phyloP scores from a whole-genome alignment of 257 asterid genomes.

The Solanum medicagineum region DNA sequence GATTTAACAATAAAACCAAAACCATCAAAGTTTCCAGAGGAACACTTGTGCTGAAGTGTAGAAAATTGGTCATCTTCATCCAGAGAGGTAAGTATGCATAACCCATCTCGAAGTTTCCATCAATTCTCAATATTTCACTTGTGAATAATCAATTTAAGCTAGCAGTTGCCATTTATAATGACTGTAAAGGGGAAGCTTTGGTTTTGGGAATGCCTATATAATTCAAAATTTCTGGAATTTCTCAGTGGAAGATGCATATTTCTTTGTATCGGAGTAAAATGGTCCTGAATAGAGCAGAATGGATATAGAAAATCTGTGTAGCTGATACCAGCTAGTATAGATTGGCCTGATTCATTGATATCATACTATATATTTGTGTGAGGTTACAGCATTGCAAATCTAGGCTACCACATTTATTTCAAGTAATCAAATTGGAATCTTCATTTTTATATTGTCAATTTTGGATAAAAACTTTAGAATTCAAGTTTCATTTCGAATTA shows the following conservation, averaged over 20 bases:
- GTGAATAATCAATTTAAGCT: neutral
- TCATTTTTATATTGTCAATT: neutral
- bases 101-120: neutral
- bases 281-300: neutral
- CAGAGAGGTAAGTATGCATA: neutral
- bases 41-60: neutral
- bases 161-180: neutral
- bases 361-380: neutral
- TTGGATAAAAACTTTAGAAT: neutral
- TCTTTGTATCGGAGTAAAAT: neutral
- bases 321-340: neutral
- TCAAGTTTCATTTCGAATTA: neutral
- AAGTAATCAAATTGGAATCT: neutral
- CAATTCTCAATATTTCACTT: neutral
- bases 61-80: neutral
- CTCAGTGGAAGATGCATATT: neutral
- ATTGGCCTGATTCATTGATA: neutral
- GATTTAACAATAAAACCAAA: neutral
- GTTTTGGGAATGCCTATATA: neutral
- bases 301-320: neutral
- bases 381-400: neutral
- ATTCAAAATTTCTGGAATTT: neutral
- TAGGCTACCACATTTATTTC: neutral
- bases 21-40: neutral
- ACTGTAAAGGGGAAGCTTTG: neutral